phyloP scores from a whole-genome alignment of 768 basidiomycete genomes.

The Basidioascus undulatus region DNA sequence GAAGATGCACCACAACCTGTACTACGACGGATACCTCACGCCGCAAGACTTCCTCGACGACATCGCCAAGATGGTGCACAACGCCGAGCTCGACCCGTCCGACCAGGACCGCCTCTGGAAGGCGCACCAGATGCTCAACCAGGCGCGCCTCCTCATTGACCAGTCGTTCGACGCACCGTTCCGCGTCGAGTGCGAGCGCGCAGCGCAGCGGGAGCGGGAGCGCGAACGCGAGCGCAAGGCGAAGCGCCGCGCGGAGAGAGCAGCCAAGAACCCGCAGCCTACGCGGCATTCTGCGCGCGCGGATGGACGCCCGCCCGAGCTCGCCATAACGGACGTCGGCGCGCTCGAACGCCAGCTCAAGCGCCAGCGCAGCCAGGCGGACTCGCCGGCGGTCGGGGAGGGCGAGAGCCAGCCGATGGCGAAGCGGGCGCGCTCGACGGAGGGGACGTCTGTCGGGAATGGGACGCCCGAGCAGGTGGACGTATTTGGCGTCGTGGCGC shows the following conservation, averaged over 20 bases:
- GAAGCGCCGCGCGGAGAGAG: conserved; percentile 16
- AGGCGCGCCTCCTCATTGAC: conserved; percentile 56
- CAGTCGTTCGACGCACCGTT: conserved; percentile 64
- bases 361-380: conserved; percentile 36
- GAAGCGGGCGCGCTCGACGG: not conserved
- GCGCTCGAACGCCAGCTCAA: conserved; percentile 52
- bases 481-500: conserved; percentile 2
- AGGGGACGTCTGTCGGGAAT: not conserved
- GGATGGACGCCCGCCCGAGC: conserved; percentile 46
- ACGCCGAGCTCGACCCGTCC: conserved; percentile 45
- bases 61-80: conserved; percentile 22
- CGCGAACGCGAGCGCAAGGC: conserved; percentile 28
- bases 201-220: conserved; percentile 42
- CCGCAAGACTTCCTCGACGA: conserved; percentile 66
- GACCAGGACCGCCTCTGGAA: conserved; percentile 55
- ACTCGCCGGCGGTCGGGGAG: conserved; percentile 25
- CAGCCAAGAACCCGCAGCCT: conserved; percentile 13
- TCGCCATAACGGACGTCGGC: conserved; percentile 47
- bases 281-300: conserved; percentile 45
- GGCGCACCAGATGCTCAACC: conserved; percentile 67
- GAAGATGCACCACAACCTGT: conserved; percentile 61
- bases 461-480: not conserved
- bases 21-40: conserved; percentile 62
- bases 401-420: conserved; percentile 21
- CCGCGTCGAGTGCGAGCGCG: conserved; percentile 58